A percentile compares a stretch with the other conserved stretches of the same genome.
phyloP scores from a whole-genome alignment of 2,329 filamentous ascomycete genomes.

The Pyricularia sp. region DNA sequence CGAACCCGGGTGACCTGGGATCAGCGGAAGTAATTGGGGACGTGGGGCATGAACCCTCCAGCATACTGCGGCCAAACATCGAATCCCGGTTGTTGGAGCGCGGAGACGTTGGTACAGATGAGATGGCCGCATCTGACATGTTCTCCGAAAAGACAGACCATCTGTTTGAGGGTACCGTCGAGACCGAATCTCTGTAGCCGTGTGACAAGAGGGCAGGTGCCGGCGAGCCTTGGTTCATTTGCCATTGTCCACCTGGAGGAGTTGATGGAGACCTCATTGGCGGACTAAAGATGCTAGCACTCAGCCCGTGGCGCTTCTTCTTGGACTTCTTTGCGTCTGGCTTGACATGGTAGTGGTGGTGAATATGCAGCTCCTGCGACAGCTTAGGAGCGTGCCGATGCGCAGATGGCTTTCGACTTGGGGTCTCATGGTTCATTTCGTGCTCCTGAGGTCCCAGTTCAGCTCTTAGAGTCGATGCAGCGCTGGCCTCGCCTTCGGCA shows the following conservation, averaged over 20 bases:
- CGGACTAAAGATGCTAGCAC: slow-evolving; percentile 52
- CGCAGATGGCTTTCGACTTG: not conserved
- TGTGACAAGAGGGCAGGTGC: slow-evolving; percentile 31
- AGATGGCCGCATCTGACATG: slow-evolving; percentile 55
- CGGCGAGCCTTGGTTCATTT: slow-evolving; percentile 27
- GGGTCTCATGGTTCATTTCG: not conserved
- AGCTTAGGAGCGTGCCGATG: slow-evolving; percentile 21
- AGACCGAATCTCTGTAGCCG: slow-evolving; percentile 39
- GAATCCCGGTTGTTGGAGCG: slow-evolving; percentile 63
- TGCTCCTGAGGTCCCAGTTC: slow-evolving; percentile 47
- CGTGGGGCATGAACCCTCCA: slow-evolving; percentile 63
- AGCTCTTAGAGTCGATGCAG: slow-evolving; percentile 52
- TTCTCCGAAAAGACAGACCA: slow-evolving; percentile 57
- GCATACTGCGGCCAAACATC: slow-evolving; percentile 66
- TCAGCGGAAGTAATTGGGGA: slow-evolving; percentile 72
- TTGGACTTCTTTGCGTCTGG: slow-evolving; percentile 47
- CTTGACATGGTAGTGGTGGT: slow-evolving; percentile 82
- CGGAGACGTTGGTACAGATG: slow-evolving; percentile 75
- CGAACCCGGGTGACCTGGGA: slow-evolving; percentile 55
- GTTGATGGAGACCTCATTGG: slow-evolving; percentile 29
- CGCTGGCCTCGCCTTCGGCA: slow-evolving; percentile 26
- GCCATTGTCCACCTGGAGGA: slow-evolving; percentile 27
- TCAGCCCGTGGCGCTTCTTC: slow-evolving; percentile 62
- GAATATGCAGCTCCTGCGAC: slow-evolving; percentile 78
- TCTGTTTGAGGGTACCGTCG: slow-evolving; percentile 37